These are phyloP conservation scores for Monsonia emarginata DNA, from an alignment of 441 rosid species.

Conservation along the genomic window DNA sequence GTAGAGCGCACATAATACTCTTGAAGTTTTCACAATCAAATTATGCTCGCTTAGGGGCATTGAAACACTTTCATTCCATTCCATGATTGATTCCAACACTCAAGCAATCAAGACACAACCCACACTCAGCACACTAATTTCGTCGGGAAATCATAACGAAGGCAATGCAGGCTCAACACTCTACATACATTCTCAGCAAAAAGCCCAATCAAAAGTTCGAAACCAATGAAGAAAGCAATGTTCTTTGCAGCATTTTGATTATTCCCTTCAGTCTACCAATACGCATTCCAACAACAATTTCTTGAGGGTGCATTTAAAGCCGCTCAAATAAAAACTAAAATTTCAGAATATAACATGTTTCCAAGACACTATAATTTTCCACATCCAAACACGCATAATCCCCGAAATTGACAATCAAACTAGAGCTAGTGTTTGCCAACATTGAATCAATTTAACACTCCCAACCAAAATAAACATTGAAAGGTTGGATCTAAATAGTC, in stretches of 20 bases:
- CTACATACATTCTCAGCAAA: neutral
- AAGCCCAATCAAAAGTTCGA: neutral
- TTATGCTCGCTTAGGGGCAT: neutral
- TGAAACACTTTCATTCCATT: neutral
- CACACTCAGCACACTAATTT: neutral
- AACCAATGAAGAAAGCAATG: neutral
- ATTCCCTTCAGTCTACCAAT: neutral
- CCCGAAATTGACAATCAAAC: neutral
- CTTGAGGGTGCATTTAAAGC: neutral
- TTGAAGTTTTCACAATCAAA: neutral
- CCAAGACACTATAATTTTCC: neutral
- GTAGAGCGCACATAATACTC: neutral
- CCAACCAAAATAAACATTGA: neutral
- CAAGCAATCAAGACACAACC: neutral
- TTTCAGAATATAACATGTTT: no score
- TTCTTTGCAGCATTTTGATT: neutral
- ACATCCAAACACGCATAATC: neutral
- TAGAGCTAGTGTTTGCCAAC: neutral
- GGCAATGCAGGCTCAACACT: neutral
- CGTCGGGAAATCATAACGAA: neutral
- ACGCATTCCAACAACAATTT: neutral
- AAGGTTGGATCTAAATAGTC: neutral
- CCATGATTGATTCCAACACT: neutral
- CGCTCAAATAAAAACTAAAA: neutral
- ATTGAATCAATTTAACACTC: neutral